Base-by-base conservation (phyloP, 495 filamentous ascomycete genomes). In the Sporormia fimetaria region DNA sequence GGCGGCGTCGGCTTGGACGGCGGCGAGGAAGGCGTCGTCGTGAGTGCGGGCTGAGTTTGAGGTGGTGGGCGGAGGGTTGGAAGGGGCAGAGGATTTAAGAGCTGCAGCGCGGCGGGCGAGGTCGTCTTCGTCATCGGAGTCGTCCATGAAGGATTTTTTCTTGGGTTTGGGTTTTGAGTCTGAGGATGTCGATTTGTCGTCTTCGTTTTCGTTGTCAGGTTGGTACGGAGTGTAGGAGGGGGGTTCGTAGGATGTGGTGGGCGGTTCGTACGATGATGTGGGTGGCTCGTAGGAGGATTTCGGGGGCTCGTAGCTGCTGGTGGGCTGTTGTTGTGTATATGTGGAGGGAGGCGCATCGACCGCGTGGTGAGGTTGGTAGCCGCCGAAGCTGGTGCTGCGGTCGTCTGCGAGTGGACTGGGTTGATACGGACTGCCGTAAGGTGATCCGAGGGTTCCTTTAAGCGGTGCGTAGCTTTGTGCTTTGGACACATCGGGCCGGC, bases 1-100 rank as follows among this genome's bases (percentile, higher is more conserved):
- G n/a, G 46, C 51, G 15, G 60, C 83, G 69, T 94, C 87, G 59
- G 83, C 83, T 67, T 93, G 84, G 4, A 84, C 86, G 22, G 81
- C 81, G 58, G 73, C 80, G 33, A 74, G 71, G 63, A 94, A 84
- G 51, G 81, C 76, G 39, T 93, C 87, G 20, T 81, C 83, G 41
- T 70, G 70, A 50, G 64, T 65, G 18, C 59, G 57, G 44, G 72
- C 69, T 40, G 70, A 67, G 16, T 67, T 65, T 21, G 67, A 66
- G 41, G 65, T 72, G 36, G 70, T 68, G n/a, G 59, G 56, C 45
- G 66, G 66, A n/a, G n/a, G n/a, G n/a, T n/a, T n/a, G n/a, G n/a
- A n/a, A n/a, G n/a, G n/a, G 10, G 24, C 14, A 3, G 34, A 15
- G 21, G n/a, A 12, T 33, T 73, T 66, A n/a, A 74, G 57, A 16